Conservation (phyloP, 75 land plant genomes). For the Sequoia sempervirens region DNA sequence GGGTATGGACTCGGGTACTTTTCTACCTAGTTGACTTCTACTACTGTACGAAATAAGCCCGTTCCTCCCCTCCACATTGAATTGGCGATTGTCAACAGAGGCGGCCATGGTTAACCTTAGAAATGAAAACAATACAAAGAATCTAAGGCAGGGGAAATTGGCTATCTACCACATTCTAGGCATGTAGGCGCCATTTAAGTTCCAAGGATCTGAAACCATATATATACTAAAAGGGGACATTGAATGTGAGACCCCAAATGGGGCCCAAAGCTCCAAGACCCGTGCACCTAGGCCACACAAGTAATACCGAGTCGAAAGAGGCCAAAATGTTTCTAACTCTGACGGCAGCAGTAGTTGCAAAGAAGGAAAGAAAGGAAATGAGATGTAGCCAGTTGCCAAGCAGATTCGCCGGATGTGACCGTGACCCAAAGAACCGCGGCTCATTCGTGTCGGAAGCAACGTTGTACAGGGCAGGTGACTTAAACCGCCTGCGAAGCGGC, state of each 20-base stretch:
- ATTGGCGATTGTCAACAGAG: conserved; percentile 29
- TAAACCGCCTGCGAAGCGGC: background rate
- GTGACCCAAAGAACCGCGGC: background rate
- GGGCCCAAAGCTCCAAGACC: background rate
- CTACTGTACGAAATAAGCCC: background rate
- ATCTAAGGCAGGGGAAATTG: background rate
- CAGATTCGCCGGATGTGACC: background rate
- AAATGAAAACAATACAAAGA: too few species aligned
- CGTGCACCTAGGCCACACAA: background rate
- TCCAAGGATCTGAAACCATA: too few species aligned
- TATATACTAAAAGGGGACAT: background rate
- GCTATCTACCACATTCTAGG: too few species aligned
- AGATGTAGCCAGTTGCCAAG: background rate
- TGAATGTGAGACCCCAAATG: too few species aligned
- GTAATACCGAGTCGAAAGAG: background rate
- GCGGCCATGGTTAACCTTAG: conserved; percentile 26
- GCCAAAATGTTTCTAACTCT: background rate
- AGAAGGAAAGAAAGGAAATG: background rate
- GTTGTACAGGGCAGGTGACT: background rate
- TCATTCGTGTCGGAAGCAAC: background rate
- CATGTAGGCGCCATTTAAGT: too few species aligned
- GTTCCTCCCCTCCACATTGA: conserved; percentile 11
- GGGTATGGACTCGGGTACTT: conserved; percentile 9
- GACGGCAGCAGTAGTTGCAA: background rate
- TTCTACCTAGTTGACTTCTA: conserved; percentile 16